Base-by-base conservation (phyloP, 352 stramenopile genomes). In the Phytophthora uliginosa region DNA sequence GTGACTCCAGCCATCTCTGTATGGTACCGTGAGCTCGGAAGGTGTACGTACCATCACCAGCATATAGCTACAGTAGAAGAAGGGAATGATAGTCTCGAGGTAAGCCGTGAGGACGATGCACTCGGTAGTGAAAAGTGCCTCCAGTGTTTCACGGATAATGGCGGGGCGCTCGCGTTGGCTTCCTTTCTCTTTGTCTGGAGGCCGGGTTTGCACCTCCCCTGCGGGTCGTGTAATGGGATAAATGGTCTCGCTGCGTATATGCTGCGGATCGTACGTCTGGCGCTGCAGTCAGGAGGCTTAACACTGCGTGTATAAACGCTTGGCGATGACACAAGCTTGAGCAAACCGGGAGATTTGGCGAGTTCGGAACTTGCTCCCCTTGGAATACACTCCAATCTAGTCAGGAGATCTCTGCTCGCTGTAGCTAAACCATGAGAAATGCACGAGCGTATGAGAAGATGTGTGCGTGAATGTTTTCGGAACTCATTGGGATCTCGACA, bases 71-170 rank as follows among this genome's bases (percentile, higher is more conserved):
- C 38, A 69, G 48, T 82, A 84, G 52, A 83, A 73, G 3, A 81
- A 53, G 0, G 79, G 71, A 22, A 86, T 71, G 34, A 86, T 63
- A 5, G 71, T 60, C 18, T 86, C 76, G 42, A 77, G 56, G 50
- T 83, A 86, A 26, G 82, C 76, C 13, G 76, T 60, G 7, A 81
- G 63, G 2, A 74, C 55, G 20, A 78, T 60, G 48, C 74, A 86
- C 59, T 86, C 76, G 15, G 54, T 72, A 9, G 71, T 71, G 54
- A 77, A 84, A 18, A 74, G 45, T 3, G 66, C 34, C 34, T 76
- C 53, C 7, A 74, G 66, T 0, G 60, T 22, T 64, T 74, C 66
- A 12, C 36, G 31, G 26, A 73, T 54, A 28, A 64, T 56, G 2
- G n/a, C 42, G 26, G 50, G 34, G n/a, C 42, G 8, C 13, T 56